These are phyloP conservation scores for Aspergillus sojae DNA, from an alignment of 2,329 filamentous ascomycete species.

Conservation along the genomic window DNA sequence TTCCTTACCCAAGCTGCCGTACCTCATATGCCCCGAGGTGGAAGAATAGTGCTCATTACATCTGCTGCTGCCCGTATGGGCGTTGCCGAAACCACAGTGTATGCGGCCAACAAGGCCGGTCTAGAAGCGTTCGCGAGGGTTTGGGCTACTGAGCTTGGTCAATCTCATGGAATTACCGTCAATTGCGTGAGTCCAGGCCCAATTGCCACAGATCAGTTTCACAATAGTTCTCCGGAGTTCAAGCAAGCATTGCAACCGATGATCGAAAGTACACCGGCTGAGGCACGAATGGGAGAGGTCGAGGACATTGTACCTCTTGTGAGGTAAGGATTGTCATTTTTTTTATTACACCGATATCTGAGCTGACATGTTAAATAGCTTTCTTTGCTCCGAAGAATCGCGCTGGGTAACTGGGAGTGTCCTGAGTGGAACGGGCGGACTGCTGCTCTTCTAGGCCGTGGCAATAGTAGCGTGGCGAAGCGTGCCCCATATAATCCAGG, in stretches of 20 bases:
- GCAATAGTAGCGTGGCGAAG: neutral
- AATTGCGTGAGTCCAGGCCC: slow-evolving; percentile 12
- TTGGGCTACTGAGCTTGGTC: slow-evolving; percentile 11
- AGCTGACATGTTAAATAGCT: neutral
- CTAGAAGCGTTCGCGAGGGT: neutral
- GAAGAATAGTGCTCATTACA: neutral
- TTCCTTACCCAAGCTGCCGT: neutral
- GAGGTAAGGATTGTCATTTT: neutral
- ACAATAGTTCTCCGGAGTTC: neutral
- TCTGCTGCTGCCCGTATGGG: neutral
- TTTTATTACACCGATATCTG: accelerated
- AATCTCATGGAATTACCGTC: slow-evolving; percentile 3
- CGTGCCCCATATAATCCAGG: neutral
- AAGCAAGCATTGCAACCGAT: neutral
- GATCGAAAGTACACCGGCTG: neutral
- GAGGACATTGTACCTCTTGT: neutral
- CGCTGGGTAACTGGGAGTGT: neutral
- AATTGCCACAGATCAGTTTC: neutral
- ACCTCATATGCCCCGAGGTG: neutral
- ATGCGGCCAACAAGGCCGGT: neutral
- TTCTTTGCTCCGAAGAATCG: neutral
- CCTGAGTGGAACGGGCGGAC: neutral
- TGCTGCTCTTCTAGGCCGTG: neutral
- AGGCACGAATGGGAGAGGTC: neutral
- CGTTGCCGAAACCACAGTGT: neutral